These are phyloP conservation scores for Debaryomyces hansenii DNA, from an alignment of 805 yeast genomes.

Conservation along the genomic window DNA sequence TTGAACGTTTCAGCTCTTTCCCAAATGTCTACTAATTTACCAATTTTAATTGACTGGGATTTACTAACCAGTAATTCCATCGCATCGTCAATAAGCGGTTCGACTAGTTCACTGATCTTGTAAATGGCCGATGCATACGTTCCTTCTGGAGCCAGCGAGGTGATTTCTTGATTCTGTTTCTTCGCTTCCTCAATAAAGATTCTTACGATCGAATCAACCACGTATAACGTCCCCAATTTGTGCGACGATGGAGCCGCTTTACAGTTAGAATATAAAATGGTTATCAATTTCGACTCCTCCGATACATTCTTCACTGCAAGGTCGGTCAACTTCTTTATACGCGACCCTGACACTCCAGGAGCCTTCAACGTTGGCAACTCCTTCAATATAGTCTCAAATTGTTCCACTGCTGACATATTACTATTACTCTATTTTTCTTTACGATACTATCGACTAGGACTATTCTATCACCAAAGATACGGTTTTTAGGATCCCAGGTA, in stretches of 20 bases:
- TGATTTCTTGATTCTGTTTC: slow-evolving; percentile 49
- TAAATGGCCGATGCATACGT: slow-evolving; percentile 72
- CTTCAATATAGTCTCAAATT: slow-evolving; percentile 48
- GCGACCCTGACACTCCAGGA: slow-evolving; percentile 94
- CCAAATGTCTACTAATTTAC: slow-evolving; percentile 91
- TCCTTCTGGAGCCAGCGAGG: slow-evolving; percentile 58
- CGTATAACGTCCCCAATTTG: slow-evolving; percentile 88
- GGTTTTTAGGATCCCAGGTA: background rate
- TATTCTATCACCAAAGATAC: background rate
- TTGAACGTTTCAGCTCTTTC: slow-evolving; percentile 78
- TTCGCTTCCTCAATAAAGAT: slow-evolving; percentile 76
- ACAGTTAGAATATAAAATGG: slow-evolving; percentile 62
- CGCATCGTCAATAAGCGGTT: slow-evolving; percentile 62
- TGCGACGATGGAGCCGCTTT: slow-evolving; percentile 74
- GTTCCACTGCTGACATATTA: slow-evolving; percentile 41
- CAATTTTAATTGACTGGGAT: slow-evolving; percentile 66
- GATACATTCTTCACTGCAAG: slow-evolving; percentile 69
- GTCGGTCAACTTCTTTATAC: slow-evolving; percentile 83
- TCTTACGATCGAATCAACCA: slow-evolving; percentile 89
- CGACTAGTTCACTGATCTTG: slow-evolving; percentile 64
- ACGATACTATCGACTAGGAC: slow-evolving; percentile 1
- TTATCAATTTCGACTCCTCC: slow-evolving; percentile 55
- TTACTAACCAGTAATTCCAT: slow-evolving; percentile 51
- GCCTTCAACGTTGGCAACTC: slow-evolving; percentile 63
- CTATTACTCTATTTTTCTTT: slow-evolving; percentile 3